Evolutionary conservation across 2,329 filamentous ascomycete species (phyloP), one percentile per base, ranked within the genome.

Genomic region (Neonectria ditissima): DNA sequence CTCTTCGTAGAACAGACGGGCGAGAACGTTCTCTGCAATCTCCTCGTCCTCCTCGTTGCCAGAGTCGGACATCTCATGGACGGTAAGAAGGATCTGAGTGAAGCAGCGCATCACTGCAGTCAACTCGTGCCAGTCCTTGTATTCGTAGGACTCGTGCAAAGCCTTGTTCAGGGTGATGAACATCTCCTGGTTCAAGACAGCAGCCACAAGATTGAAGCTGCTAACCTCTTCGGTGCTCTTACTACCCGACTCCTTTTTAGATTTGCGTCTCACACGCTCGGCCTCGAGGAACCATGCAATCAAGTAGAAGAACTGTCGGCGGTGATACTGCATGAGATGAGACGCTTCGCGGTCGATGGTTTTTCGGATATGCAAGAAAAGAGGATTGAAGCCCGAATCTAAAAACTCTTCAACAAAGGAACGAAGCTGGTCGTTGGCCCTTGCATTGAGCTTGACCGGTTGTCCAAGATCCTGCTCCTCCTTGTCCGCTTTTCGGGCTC

Each of bases 1-100:
- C 75, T 98, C 94, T 78, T 99, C 96, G 80, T 99, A 99, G 77
- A 99, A 99, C n/a, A 99, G 93, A 65, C 95, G 92, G 73, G 92
- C 97, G 55, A 97, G 88, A 13, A 97, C 97, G 71, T 99, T 99
- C 76, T 99, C 95, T 0, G 96, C 95, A 76, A 99, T 98, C 72
- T 98, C 96, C 75, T 97, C 92, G 69, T 99, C 93, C n/a, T 97
- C 94, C 66, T 97, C 94, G 30, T 92, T 86, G 1, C 87, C 86
- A 1, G 93, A 96, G 50, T 92, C 89, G 1, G 90, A 84, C 94
- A 99, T 98, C 65, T 97, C 93, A 73, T 97, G 94, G 2, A 98
- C 91, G 0, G 94, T 97, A 26, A 97, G 85, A 20, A 97, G 83
- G 69, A 98, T 96, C 75, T 98, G 94, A 0, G 94, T 98, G 75